Percentiles rank a stretch among this genome's conserved stretches.
phyloP scores from a whole-genome alignment of 768 basidiomycete genomes.

The Lyophyllum shimeji region DNA sequence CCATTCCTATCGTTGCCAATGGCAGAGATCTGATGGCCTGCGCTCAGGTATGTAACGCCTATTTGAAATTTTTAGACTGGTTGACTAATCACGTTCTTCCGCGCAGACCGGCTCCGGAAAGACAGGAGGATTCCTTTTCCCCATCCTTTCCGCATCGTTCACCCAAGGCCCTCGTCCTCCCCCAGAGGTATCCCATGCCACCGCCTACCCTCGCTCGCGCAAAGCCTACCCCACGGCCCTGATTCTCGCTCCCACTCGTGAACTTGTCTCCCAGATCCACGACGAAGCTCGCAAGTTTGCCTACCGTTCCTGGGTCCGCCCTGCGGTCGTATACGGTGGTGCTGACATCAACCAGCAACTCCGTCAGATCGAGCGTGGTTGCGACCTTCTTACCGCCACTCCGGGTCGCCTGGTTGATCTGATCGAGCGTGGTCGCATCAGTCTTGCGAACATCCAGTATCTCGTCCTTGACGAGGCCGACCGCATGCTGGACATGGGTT shows the following conservation, averaged over 20 bases:
- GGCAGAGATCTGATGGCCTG: constrained; percentile 94
- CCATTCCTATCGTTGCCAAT: constrained; percentile 93
- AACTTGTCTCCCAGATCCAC: constrained; percentile 98
- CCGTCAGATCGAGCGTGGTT: constrained; percentile 92
- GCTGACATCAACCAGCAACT: constrained; percentile 97
- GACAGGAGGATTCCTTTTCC: constrained; percentile 98
- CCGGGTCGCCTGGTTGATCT: constrained; percentile 98
- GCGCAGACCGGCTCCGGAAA: constrained; percentile 98
- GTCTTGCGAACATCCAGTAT: constrained; percentile 94
- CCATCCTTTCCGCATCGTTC: constrained; percentile 95
- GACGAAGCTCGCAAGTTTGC: constrained; percentile 99
- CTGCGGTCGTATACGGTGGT: constrained; percentile 98
- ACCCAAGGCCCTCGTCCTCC: constrained; percentile 73
- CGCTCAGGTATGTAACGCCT: constrained; percentile 63
- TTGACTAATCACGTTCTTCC: constrained; percentile 10
- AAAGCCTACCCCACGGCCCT: constrained; percentile 98
- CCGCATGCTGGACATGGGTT: constrained; percentile 99
- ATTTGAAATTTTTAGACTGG: constrained; percentile 2
- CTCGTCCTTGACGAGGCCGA: constrained; percentile 99
- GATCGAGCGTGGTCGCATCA: constrained; percentile 97
- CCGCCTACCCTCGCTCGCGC: constrained; percentile 65
- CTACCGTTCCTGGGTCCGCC: constrained; percentile 98
- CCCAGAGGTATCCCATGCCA: constrained; percentile 49
- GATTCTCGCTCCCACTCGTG: constrained; percentile 96
- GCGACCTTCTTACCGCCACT: constrained; percentile 95